Evolutionary conservation across 2,329 filamentous ascomycete genomes (phyloP).

Genomic region (Penicillium sp.): DNA sequence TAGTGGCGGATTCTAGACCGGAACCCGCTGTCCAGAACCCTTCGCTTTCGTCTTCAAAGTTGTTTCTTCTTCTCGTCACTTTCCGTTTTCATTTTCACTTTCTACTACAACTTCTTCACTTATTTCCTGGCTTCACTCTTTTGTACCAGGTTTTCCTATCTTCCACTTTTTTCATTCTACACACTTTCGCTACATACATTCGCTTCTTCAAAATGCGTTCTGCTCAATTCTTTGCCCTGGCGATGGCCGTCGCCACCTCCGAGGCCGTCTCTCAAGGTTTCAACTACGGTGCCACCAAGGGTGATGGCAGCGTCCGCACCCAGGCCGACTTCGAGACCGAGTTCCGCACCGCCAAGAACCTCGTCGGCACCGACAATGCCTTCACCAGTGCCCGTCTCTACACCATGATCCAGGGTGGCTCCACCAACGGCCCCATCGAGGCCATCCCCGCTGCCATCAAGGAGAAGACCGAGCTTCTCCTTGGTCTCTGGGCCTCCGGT

Average conservation of each 20-base stretch:
- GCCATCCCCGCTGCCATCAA: conserved; percentile 82
- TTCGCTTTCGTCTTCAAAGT: conserved; percentile 7
- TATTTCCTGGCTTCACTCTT: conserved; percentile 13
- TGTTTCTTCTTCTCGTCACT: conserved; percentile 7
- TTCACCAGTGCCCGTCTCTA: conserved; percentile 56
- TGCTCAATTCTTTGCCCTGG: conserved; percentile 36
- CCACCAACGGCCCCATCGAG: conserved; percentile 64
- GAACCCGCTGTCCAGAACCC: conserved; percentile 2
- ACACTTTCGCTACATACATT: conserved; percentile 12
- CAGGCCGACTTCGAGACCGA: conserved; percentile 48
- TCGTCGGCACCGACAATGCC: conserved; percentile 37
- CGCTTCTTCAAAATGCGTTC: conserved; percentile 34
- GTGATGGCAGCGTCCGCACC: conserved; percentile 43
- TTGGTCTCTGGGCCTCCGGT: conserved; percentile 81
- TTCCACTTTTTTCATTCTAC: conserved; percentile 3
- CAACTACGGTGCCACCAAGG: conserved; percentile 49
- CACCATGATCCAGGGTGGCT: conserved; percentile 64
- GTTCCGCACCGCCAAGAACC: conserved; percentile 49
- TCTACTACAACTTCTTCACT: not conserved
- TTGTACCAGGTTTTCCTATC: conserved; percentile 9
- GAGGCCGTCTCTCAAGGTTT: conserved; percentile 48
- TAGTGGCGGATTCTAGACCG: conserved; percentile 27
- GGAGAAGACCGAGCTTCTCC: conserved; percentile 74
- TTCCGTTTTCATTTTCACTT: conserved; percentile 15
- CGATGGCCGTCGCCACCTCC: conserved; percentile 35